Percentiles rank a stretch among this genome's conserved stretches.
Evolutionary conservation across 805 yeast genomes (phyloP).

Genomic region (Candida nonsorbophila): DNA sequence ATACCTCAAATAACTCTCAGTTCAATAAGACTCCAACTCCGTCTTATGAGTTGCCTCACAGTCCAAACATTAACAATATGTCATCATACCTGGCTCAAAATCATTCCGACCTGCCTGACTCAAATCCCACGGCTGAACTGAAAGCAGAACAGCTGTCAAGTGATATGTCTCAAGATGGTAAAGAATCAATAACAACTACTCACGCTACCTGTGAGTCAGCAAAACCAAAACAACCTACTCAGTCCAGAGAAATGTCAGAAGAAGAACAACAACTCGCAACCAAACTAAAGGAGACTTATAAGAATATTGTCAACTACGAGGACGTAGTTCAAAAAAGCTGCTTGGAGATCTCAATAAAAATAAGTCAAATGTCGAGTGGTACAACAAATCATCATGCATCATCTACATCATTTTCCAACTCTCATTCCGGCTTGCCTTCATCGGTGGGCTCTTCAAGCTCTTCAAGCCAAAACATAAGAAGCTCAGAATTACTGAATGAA

Average conservation of each 20-base stretch:
- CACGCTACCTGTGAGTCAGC: too few species aligned
- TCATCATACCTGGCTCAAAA: slow-evolving; percentile 22
- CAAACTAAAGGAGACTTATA: slow-evolving; percentile 70
- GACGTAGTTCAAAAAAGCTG: slow-evolving; percentile 68
- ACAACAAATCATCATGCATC: slow-evolving; percentile 4
- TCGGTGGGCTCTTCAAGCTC: slow-evolving; percentile 13
- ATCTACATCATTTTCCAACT: slow-evolving; percentile 3
- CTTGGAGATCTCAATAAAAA: slow-evolving; percentile 49
- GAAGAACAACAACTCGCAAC: slow-evolving; percentile 65
- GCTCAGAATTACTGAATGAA: slow-evolving; percentile 51
- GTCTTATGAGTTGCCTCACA: slow-evolving; percentile 35
- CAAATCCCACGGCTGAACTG: slow-evolving; percentile 23
- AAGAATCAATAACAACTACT: slow-evolving; percentile 9
- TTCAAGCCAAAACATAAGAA: slow-evolving; percentile 11
- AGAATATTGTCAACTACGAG: slow-evolving; percentile 61
- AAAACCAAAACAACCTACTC: slow-evolving; percentile 5
- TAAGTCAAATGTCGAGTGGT: slow-evolving; percentile 28
- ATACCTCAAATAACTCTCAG: too few species aligned
- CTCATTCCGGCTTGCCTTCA: slow-evolving; percentile 4
- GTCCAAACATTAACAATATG: slow-evolving; percentile 27
- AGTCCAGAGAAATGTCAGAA: slow-evolving; percentile 37
- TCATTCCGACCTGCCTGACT: slow-evolving; percentile 36
- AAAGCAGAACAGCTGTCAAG: slow-evolving; percentile 2
- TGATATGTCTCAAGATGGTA: too few species aligned
- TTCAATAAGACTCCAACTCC: slow-evolving; percentile 35